Percentiles rank a stretch among this genome's conserved stretches.
These are phyloP conservation scores for Diversispora epigaea DNA, from an alignment of 192 early-diverging fungal genomes.

Conservation along the genomic window DNA sequence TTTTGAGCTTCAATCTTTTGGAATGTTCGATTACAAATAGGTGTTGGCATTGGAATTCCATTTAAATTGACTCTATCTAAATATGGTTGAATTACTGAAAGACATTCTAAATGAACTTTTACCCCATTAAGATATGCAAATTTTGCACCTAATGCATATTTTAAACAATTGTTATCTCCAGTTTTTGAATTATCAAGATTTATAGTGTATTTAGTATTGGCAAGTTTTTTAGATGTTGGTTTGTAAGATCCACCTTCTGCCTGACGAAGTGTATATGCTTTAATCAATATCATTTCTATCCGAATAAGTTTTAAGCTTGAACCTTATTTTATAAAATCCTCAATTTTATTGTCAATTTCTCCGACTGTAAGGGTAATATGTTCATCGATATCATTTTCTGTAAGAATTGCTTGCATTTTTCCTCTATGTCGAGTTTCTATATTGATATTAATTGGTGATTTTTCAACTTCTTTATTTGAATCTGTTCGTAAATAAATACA, in stretches of 20 bases:
- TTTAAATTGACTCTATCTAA: slow-evolving; percentile 17
- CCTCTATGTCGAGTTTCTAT: neutral
- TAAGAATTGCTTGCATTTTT: neutral
- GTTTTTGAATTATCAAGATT: no score
- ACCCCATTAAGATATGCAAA: neutral
- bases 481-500: slow-evolving; percentile 2
- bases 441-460: neutral
- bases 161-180: no score
- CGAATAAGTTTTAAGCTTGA: neutral
- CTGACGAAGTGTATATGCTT: neutral
- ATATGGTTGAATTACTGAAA: slow-evolving; percentile 19
- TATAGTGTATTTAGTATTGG: no score
- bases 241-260: neutral
- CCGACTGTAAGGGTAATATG: neutral
- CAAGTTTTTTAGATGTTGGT: no score
- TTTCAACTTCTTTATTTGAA: neutral
- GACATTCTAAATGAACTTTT: neutral
- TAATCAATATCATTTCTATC: slow-evolving; percentile 16
- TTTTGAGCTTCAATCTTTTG: no score
- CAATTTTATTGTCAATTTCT: no score
- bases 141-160: neutral
- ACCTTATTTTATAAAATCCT: neutral
- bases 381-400: slow-evolving; percentile 16
- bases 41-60: neutral
- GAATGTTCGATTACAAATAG: slow-evolving; percentile 1